Percentiles rank a stretch among this genome's conserved stretches.
phyloP scores from a whole-genome alignment of 2,329 filamentous ascomycete genomes.

The Capronia americana region DNA sequence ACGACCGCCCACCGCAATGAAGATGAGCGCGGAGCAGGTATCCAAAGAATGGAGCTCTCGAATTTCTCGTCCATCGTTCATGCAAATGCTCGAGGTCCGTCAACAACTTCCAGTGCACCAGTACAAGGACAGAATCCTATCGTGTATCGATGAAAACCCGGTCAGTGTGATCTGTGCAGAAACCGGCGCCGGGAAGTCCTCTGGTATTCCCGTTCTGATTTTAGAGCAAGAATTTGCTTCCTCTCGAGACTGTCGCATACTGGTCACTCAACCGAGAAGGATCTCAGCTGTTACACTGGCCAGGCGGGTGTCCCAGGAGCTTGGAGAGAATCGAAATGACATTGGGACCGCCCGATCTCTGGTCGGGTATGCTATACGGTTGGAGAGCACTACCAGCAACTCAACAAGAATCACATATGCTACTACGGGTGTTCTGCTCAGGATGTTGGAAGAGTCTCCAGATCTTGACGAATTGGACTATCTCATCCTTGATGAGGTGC shows the following conservation, averaged over 20 bases:
- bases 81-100: constrained; percentile 78
- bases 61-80: constrained; percentile 57
- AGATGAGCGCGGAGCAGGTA: constrained; percentile 25
- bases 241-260: constrained; percentile 86
- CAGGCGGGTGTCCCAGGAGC: constrained; percentile 88
- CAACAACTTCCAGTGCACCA: constrained; percentile 88
- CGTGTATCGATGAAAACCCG: constrained; percentile 77
- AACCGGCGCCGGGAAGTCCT: constrained; percentile 96
- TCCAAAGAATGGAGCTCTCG: constrained; percentile 32
- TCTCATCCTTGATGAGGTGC: constrained; percentile 94
- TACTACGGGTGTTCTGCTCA: constrained; percentile 85
- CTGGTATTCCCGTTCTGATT: constrained; percentile 93
- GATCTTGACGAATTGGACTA: constrained; percentile 90
- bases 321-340: constrained; percentile 83
- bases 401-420: constrained; percentile 89
- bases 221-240: constrained; percentile 84
- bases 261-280: constrained; percentile 91
- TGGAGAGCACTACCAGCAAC: constrained; percentile 84
- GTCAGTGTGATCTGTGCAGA: constrained; percentile 95
- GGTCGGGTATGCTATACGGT: constrained; percentile 90
- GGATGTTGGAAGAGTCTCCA: constrained; percentile 90
- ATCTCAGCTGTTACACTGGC: constrained; percentile 97
- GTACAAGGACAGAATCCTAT: constrained; percentile 78
- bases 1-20: constrained; percentile 10
- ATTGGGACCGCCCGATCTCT: constrained; percentile 82